These are phyloP conservation scores for Aspergillus phoenicis DNA, from an alignment of 2,329 filamentous ascomycete genomes.

Conservation along the genomic window DNA sequence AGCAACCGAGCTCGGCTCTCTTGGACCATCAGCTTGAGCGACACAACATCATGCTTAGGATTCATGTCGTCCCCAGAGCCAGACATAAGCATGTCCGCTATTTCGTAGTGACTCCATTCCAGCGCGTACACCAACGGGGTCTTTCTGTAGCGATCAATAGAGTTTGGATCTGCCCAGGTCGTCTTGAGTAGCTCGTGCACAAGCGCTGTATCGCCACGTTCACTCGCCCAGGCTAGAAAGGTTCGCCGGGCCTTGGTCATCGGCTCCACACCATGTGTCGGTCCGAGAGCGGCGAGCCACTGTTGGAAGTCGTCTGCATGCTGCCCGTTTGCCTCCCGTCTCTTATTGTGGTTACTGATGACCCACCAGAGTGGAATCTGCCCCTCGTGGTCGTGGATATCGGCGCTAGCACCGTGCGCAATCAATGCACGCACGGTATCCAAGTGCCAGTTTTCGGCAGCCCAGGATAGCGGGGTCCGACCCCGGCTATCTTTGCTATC, in stretches of 20 bases:
- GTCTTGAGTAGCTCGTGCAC: conserved; percentile 15
- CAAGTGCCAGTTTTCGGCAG: conserved; percentile 15
- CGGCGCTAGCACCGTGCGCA: conserved; percentile 11
- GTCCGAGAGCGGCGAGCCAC: conserved; percentile 13
- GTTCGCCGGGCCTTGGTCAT: conserved; percentile 20
- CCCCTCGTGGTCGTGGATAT: conserved; percentile 18
- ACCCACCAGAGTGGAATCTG: conserved; percentile 21
- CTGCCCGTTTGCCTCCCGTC: not conserved
- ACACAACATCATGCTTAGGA: conserved; percentile 15
- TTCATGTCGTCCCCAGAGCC: not conserved
- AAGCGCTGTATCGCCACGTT: conserved; percentile 13
- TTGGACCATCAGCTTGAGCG: conserved; percentile 17
- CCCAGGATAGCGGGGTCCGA: conserved; percentile 17
- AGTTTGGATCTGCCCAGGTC: conserved; percentile 20
- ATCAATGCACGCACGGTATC: conserved; percentile 9
- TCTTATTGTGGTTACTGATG: conserved; percentile 8
- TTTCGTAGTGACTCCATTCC: conserved; percentile 20
- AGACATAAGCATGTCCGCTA: conserved; percentile 17
- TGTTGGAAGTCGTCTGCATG: conserved; percentile 5
- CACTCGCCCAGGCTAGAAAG: conserved; percentile 22
- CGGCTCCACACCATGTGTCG: conserved; percentile 13
- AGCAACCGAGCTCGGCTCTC: conserved; percentile 17
- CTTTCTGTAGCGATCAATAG: conserved; percentile 19
- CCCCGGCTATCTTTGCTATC: conserved; percentile 14
- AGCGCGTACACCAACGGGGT: conserved; percentile 20